A percentile compares a stretch with the other conserved stretches of the same genome.
phyloP scores from a whole-genome alignment of 768 basidiomycete species.

The Mycena maculata region DNA sequence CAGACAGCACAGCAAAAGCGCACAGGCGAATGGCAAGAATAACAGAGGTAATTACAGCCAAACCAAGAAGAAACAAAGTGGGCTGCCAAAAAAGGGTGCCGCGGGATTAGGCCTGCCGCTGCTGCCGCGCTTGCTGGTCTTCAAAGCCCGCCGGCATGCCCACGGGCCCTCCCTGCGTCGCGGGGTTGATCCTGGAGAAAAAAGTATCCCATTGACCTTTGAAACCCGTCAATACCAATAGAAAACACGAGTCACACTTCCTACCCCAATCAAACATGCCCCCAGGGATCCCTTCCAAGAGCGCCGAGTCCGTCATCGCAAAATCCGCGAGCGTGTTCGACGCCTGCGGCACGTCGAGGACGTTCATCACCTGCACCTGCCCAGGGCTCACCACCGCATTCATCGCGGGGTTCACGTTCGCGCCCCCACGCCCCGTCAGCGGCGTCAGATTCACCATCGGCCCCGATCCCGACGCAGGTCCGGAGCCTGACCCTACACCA shows the following conservation, averaged over 20 bases:
- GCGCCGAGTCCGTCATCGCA: slow-evolving; percentile 73
- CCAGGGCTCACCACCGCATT: slow-evolving; percentile 58
- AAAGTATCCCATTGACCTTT: slow-evolving; percentile 87
- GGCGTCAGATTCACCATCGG: slow-evolving; percentile 71
- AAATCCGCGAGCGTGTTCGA: slow-evolving; percentile 69
- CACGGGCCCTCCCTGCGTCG: not conserved
- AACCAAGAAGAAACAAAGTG: not conserved
- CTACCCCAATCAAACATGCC: slow-evolving; percentile 91
- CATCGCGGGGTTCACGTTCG: slow-evolving; percentile 84
- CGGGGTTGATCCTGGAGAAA: slow-evolving; percentile 68
- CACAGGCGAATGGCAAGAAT: too few species aligned
- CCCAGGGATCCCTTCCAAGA: slow-evolving; percentile 83
- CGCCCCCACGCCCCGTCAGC: slow-evolving; percentile 48
- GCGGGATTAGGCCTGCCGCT: not conserved
- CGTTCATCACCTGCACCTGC: slow-evolving; percentile 83
- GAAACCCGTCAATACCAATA: slow-evolving; percentile 6
- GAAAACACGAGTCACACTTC: slow-evolving; percentile 37
- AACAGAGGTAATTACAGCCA: not conserved
- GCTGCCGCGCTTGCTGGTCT: not conserved
- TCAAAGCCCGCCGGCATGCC: not conserved
- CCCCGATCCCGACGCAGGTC: slow-evolving; percentile 37
- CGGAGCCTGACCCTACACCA: slow-evolving; percentile 30
- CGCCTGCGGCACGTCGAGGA: slow-evolving; percentile 71
- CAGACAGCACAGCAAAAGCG: too few species aligned
- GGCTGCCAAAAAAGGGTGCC: too few species aligned